These are phyloP conservation scores for Coniosporium tulheliwenetii DNA, from an alignment of 2,329 filamentous ascomycete species.

Conservation along the genomic window DNA sequence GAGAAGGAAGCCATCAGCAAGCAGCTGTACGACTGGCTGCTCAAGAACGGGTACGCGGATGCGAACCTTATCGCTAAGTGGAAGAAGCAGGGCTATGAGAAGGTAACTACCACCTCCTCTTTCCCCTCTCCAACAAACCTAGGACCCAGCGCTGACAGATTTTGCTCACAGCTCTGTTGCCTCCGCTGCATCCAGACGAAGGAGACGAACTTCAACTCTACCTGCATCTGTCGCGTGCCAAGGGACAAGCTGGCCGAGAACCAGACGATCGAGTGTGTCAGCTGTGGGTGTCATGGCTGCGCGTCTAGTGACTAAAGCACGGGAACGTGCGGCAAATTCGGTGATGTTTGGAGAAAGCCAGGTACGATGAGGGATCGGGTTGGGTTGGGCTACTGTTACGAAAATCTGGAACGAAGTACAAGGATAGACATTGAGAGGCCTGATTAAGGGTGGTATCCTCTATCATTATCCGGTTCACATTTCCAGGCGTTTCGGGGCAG, in stretches of 20 bases:
- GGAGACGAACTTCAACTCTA: slow-evolving; percentile 97
- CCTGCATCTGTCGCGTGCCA: slow-evolving; percentile 91
- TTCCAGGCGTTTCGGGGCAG: too few species aligned
- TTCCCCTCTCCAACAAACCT: neutral
- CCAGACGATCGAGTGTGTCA: slow-evolving; percentile 84
- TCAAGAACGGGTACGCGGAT: slow-evolving; percentile 95
- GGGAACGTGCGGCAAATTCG: too few species aligned
- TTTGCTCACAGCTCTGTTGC: slow-evolving; percentile 58
- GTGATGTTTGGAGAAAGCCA: too few species aligned
- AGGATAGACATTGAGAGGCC: too few species aligned
- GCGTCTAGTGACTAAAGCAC: slow-evolving; percentile 56
- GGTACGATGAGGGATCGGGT: too few species aligned
- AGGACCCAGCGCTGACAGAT: too few species aligned
- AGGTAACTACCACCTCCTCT: slow-evolving; percentile 39
- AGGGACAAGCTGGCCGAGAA: slow-evolving; percentile 79
- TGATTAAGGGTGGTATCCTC: too few species aligned
- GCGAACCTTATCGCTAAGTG: slow-evolving; percentile 94
- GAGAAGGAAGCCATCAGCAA: slow-evolving; percentile 92
- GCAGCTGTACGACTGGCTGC: slow-evolving; percentile 82
- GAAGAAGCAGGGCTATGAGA: slow-evolving; percentile 99
- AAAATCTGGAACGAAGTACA: too few species aligned
- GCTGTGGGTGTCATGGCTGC: slow-evolving; percentile 85
- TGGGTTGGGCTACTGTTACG: too few species aligned
- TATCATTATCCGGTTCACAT: too few species aligned
- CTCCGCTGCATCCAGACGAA: slow-evolving; percentile 97